Evolutionary conservation across 192 early-diverging fungal species (phyloP).

Genomic region (Obelidium mucronatum): DNA sequence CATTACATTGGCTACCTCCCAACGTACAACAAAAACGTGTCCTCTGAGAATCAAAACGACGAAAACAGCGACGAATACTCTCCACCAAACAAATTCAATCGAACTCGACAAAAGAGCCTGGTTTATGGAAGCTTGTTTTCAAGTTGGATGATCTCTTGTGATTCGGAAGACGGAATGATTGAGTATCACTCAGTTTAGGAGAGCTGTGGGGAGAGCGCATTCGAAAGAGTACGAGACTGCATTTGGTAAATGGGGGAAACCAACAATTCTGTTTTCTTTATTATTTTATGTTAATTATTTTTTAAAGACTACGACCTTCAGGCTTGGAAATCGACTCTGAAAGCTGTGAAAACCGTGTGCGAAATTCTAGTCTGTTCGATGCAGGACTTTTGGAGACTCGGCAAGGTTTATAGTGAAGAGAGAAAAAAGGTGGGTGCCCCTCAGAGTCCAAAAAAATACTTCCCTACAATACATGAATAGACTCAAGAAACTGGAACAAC

Average conservation of each 20-base stretch:
- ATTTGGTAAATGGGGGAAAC: too few species aligned
- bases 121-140: conserved; percentile 1
- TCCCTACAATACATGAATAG: too few species aligned
- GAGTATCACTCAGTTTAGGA: conserved; percentile 36
- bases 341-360: conserved; percentile 79
- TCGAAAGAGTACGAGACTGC: conserved; percentile 54
- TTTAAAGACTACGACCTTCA: conserved; percentile 71
- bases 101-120: background rate
- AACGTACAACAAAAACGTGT: too few species aligned
- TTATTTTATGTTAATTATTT: conserved; percentile 21
- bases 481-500: too few species aligned
- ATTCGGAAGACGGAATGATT: conserved; percentile 20
- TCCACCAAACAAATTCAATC: background rate
- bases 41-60: background rate
- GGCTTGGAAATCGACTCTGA: conserved; percentile 74
- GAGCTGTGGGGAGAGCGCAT: conserved; percentile 44
- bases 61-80: background rate
- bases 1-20: conserved; percentile 13
- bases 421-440: conserved; percentile 73
- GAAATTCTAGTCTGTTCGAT: conserved; percentile 73
- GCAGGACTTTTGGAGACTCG: conserved; percentile 94
- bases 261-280: too few species aligned
- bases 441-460: too few species aligned
- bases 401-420: conserved; percentile 87
- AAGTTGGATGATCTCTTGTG: conserved; percentile 4